Base-by-base conservation (phyloP, 2,329 filamentous ascomycete genomes). In the Beauveria sp. region DNA sequence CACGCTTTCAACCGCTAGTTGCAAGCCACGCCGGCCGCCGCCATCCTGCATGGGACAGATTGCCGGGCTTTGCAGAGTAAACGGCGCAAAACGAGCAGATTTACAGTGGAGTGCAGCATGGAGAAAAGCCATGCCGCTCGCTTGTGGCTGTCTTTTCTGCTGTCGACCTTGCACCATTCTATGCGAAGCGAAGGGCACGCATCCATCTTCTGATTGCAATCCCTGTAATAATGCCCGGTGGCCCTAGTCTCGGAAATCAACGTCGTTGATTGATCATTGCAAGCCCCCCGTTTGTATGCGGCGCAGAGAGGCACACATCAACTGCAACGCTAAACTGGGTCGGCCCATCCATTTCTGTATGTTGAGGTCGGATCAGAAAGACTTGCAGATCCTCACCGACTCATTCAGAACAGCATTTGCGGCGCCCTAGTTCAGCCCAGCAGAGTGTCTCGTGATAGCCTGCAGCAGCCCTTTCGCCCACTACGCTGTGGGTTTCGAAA, bases 321-420 rank as follows among this genome's bases (percentile, higher is more conserved):
- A 34, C 18, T n/a, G 20, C 45, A n/a, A 49, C 54, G 26, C 57
- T 60, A 52, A 51, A 22, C 18, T 45, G 26, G 48, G 34, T 38
- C 34, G 34, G 22, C 10, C 55, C 46, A 50, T 58, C 20, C 52
- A 24, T 26, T 18, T 43, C 42, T 20, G 42, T 31, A 51, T 52
- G 57, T 60, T 38, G 48, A 60, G 48, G 57, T 45, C 48, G 38
- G 52, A 31, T 20, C 31, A 50, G 24, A 60, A 60, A 12, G 42
- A 22, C 26, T 48, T 50, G 59, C 59, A 56, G 59, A 61, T 61
- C 59, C 45, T 61, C 51, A 61, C 59, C 59, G 59, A 61, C 59
- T 61, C 49, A 22, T 60, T 55, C 31, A 42, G 20, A 54, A 48
- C 10, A n/a, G 22, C 4, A 40, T 24, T 50, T 50, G 50, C 50